Base-by-base conservation (phyloP, 495 filamentous ascomycete species). In the Baudoinia panamericana region DNA sequence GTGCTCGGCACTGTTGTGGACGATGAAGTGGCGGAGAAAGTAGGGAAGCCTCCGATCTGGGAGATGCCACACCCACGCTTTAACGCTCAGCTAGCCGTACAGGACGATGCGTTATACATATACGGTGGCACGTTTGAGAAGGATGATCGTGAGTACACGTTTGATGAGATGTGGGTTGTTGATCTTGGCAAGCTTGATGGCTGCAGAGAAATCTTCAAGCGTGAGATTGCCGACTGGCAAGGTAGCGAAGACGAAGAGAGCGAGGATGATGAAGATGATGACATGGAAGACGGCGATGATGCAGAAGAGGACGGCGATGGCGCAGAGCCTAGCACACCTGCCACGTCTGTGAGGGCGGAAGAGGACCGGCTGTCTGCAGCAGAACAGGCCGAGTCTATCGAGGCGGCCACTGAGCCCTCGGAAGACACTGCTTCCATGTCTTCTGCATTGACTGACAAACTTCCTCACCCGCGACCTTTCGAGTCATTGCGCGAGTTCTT, bases 41-140 rank as follows among this genome's bases (percentile, higher is more conserved):
- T 64, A 12, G 57, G 57, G 38, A 64, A 63, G 46, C 46, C 56
- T 5, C 58, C 77, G 5, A 62, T 67, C 1, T 79, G 80, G 53
- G 83, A 85, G 53, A 75, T 93, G 58, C 90, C 90, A 28, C 85
- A 92, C 53, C 70, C 70, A 24, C 67, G 90, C 30, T 95, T 96
- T 61, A 94, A 95, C 48, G 79, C 82, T 2, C 81, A 85, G 46
- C 62, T 97, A 27, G 73, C 90, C 0, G 84, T 96, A 7, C 85
- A 94, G 60, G 83, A 84, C 39, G 90, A 97, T 60, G 72, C 80
- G 11, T 66, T 96, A 0, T 97, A 90, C 54, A 80, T 94, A 18
- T 93, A 88, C 53, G 86, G 90, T 15, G 90, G 90, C 11, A 97
- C 85, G 0, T 93, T 82, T 51, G 90, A 97, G 54, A 86, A 88